Percentiles rank a stretch among this genome's conserved stretches.
phyloP scores from a whole-genome alignment of 2,329 filamentous ascomycete species.

The Fusarium succisae region DNA sequence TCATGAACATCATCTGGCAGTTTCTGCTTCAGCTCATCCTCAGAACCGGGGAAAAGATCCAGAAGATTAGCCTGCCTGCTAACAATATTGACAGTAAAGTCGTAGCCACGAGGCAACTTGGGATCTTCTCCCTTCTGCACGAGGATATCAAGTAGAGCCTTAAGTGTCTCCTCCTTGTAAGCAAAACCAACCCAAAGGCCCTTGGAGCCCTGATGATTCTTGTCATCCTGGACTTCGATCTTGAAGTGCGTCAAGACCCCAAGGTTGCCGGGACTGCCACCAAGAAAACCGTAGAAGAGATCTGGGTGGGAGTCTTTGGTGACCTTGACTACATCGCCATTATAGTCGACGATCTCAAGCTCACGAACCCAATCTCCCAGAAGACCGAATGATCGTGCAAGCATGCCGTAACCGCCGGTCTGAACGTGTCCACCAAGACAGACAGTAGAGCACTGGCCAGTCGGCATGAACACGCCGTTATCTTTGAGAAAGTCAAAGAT shows the following conservation, averaged over 20 bases:
- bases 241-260: slow-evolving; percentile 49
- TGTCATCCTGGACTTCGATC: not conserved
- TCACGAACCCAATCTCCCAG: slow-evolving; percentile 62
- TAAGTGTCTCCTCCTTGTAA: not conserved
- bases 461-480: slow-evolving; percentile 55
- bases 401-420: slow-evolving; percentile 58
- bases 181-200: not conserved
- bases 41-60: not conserved
- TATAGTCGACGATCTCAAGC: slow-evolving; percentile 57
- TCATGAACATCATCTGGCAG: slow-evolving; percentile 11
- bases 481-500: slow-evolving; percentile 54
- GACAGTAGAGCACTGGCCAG: slow-evolving; percentile 56
- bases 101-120: not conserved
- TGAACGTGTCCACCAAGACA: slow-evolving; percentile 58
- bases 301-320: slow-evolving; percentile 58
- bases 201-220: not conserved
- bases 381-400: slow-evolving; percentile 61
- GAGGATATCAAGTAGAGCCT: not conserved
- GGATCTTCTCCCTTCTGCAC: not conserved
- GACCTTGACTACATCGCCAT: slow-evolving; percentile 56
- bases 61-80: not conserved
- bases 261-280: slow-evolving; percentile 66
- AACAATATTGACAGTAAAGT: not conserved
- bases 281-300: slow-evolving; percentile 66
- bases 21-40: not conserved